Conservation (phyloP, 371 early-diverging fungal species). For the Batrachochytrium dendrobatidis region DNA sequence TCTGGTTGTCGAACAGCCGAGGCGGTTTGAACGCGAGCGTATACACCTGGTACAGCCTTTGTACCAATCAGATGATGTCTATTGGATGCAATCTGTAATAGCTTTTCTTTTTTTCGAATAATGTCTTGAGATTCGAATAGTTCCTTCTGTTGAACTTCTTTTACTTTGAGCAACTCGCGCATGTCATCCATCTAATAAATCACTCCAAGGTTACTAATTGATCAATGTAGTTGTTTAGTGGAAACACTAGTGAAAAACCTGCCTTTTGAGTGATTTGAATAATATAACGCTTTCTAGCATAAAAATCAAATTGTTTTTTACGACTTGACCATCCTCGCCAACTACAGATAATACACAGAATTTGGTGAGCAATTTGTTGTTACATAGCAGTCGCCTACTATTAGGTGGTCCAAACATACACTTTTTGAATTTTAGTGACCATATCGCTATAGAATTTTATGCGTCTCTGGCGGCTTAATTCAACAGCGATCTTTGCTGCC, state of each 20-base stretch:
- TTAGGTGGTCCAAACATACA: conserved; percentile 13
- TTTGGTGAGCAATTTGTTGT: neutral
- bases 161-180: conserved; percentile 13
- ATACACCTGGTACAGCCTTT: conserved; percentile 32
- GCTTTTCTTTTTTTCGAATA: neutral
- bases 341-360: conserved; percentile 8
- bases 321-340: conserved; percentile 34
- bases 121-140: neutral
- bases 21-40: conserved; percentile 1
- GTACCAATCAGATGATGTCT: conserved; percentile 39
- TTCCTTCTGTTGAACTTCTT: conserved; percentile 10
- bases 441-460: conserved; percentile 18
- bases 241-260: neutral
- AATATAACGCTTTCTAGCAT: conserved; percentile 28
- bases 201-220: neutral
- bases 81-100: conserved; percentile 21
- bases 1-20: neutral
- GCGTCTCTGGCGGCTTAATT: conserved; percentile 8
- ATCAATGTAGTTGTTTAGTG: neutral
- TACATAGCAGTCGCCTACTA: neutral
- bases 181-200: conserved; percentile 18
- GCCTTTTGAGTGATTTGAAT: conserved; percentile 18
- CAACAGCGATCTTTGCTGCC: conserved; percentile 6
- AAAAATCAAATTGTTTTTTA: conserved; percentile 29
- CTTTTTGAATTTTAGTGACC: conserved; percentile 32